phyloP scores from a whole-genome alignment of 2,329 filamentous ascomycete genomes.

The Blastomyces emzantsi region DNA sequence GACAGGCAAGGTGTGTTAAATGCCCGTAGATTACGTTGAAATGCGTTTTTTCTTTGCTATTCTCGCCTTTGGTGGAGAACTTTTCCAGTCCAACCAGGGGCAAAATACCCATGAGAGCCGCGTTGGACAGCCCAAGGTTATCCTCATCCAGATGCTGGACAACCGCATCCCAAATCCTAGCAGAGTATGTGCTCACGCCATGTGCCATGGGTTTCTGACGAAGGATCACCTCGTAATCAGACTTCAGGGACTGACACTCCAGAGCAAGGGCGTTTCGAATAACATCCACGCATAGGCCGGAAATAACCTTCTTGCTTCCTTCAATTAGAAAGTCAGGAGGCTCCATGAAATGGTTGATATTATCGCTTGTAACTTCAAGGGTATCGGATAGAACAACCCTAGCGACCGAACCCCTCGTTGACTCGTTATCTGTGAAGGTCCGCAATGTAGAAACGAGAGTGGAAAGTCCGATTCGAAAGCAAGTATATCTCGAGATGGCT shows the following conservation, averaged over 20 bases:
- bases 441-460: conserved; percentile 40
- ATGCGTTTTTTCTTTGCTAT: conserved; percentile 47
- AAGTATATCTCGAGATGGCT: conserved; percentile 37
- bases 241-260: conserved; percentile 60
- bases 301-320: conserved; percentile 45
- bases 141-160: conserved; percentile 58
- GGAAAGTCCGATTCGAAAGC: conserved; percentile 38
- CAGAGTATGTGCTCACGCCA: conserved; percentile 59
- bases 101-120: conserved; percentile 61
- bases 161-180: conserved; percentile 69
- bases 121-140: conserved; percentile 62
- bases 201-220: conserved; percentile 54
- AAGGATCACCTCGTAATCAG: conserved; percentile 59
- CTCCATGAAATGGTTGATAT: conserved; percentile 50
- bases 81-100: conserved; percentile 67
- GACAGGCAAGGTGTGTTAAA: conserved; percentile 55
- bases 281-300: conserved; percentile 52
- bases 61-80: conserved; percentile 47
- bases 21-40: conserved; percentile 68
- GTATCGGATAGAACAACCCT: conserved; percentile 42
- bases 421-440: conserved; percentile 40
- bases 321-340: conserved; percentile 43
- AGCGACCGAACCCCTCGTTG: conserved; percentile 37
- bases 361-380: conserved; percentile 38
- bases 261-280: conserved; percentile 59